Evolutionary conservation across 257 asterid genomes (phyloP), one percentile per base, ranked within the genome.

Genomic region (Apocynum venetum): DNA sequence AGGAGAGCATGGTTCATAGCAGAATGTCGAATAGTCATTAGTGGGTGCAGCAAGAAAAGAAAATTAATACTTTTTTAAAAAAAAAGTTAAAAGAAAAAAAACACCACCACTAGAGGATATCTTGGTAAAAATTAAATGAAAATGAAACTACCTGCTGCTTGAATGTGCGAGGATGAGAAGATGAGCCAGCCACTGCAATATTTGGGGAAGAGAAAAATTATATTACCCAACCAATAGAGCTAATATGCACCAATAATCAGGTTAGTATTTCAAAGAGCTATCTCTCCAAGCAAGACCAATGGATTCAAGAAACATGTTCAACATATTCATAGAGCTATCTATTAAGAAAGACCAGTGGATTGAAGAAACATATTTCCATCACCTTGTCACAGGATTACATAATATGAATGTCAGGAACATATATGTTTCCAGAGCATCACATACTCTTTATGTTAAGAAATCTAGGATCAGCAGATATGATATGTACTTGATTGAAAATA

Each of bases 131-230:
- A 1, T 68, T 47, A 5, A 35, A 64, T 78, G 72, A 13, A 57
- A 67, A 43, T 9, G 8, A 49, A 44, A 44, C 11, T 86, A 94
- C 98, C 31, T 25, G 31, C 97, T 82, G 75, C 82, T 71, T 94
- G 87, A 94, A 94, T 5, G 96, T 84, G 75, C 96, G 96, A 72
- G 98, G 98, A 79, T 97, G 96, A 71, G 87, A 80, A 77, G 98
- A 94, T 77, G 94, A 83, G 73, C 97, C 97, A 83, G 97, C 93
- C 79, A 83, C 98, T 94, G 96, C 72, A 80, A 79, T 65, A 74
- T 47, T 41, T 20, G 53, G 56, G 46, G n/a, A 48, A 35, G 53
- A 11, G 31, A 8, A 68, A 43, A 43, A 51, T 36, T 38, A 55
- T 43, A 64, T 73, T 57, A 74, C 59, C 43, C 51, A 48, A 47